Percentiles rank a stretch among this genome's conserved stretches.
Evolutionary conservation across 2,329 filamentous ascomycete genomes (phyloP).

Genomic region (Microsporum audouinii): DNA sequence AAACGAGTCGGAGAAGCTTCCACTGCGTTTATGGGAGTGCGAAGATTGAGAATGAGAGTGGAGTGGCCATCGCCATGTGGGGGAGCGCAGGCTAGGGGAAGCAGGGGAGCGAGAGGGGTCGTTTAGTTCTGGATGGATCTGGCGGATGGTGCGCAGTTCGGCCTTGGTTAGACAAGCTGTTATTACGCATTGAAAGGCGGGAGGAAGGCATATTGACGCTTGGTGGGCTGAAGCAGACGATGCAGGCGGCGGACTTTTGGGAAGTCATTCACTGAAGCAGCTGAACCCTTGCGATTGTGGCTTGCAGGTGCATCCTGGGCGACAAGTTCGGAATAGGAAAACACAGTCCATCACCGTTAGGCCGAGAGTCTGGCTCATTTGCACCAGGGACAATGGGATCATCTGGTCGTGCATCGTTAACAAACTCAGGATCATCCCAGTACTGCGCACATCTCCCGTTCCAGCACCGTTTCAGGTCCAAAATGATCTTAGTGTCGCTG

Average conservation of each 20-base stretch:
- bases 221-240: neutral
- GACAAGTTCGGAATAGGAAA: neutral
- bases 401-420: conserved; percentile 50
- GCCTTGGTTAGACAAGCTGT: conserved; percentile 17
- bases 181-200: neutral
- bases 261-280: neutral
- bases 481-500: conserved; percentile 72
- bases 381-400: conserved; percentile 63
- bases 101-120: conserved; percentile 21
- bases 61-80: conserved; percentile 37
- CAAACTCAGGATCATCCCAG: conserved; percentile 66
- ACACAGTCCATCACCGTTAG: conserved; percentile 6
- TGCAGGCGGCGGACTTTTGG: conserved; percentile 23
- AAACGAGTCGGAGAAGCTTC: conserved; percentile 75
- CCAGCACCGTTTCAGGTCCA: conserved; percentile 96
- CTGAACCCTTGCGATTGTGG: neutral
- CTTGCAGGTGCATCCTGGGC: neutral
- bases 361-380: conserved; percentile 47
- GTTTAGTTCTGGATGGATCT: conserved; percentile 23
- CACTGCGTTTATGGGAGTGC: conserved; percentile 61
- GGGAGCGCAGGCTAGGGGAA: conserved; percentile 21
- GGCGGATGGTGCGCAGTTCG: conserved; percentile 35
- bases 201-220: conserved; percentile 19
- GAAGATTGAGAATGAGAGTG: conserved; percentile 1
- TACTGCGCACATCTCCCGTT: conserved; percentile 77